Conservation (phyloP, 2,329 filamentous ascomycete genomes). For the Colletotrichum orchidophilum region DNA sequence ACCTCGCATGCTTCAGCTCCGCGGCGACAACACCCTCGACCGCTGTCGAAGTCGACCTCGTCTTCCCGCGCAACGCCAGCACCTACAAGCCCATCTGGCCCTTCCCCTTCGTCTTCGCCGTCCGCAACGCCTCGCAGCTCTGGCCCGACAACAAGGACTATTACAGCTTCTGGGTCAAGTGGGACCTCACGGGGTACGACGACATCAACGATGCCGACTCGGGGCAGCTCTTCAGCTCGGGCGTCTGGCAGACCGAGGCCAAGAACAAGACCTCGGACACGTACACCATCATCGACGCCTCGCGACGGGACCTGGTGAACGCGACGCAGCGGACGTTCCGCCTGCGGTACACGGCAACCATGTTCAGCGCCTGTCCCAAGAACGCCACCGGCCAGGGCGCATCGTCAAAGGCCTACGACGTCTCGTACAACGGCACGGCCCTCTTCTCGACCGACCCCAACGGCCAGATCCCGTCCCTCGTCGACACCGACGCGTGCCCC, state of each 20-base stretch:
- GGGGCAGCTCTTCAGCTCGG: neutral
- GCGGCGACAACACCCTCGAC: neutral
- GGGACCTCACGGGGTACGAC: neutral
- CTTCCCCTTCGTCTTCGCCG: constrained; percentile 8
- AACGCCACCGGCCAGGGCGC: neutral
- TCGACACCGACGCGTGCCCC: neutral
- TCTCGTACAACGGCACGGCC: neutral
- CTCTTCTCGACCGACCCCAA: neutral
- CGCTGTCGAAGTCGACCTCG: neutral
- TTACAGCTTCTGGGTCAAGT: constrained; percentile 4
- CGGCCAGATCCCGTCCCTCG: neutral
- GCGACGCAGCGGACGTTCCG: neutral
- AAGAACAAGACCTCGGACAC: neutral
- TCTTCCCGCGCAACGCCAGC: constrained; percentile 3
- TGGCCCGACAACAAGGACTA: neutral
- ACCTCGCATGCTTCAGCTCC: neutral
- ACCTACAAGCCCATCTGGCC: constrained; percentile 8
- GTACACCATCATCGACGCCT: neutral
- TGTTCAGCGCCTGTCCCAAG: neutral
- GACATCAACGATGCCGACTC: neutral
- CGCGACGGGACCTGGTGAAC: neutral
- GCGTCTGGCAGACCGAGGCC: neutral
- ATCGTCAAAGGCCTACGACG: neutral
- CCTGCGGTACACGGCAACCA: neutral
- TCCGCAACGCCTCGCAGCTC: constrained; percentile 3